Conservation (phyloP, 1,284 basidiomycete genomes). For the Lentinula novae-zelandiae region DNA sequence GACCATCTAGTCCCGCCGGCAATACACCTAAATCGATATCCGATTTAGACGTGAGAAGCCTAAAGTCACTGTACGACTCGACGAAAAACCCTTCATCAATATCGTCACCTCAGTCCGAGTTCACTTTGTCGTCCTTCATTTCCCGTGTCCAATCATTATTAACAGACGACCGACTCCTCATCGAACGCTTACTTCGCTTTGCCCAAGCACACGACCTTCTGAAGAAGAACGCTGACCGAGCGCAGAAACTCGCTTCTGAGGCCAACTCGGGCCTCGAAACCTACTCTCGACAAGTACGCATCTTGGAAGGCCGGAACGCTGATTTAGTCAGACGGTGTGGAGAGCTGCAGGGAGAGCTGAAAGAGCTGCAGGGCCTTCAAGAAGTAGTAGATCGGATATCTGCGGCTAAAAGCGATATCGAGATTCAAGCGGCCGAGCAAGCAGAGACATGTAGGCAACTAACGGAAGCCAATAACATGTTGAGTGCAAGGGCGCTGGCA, state of each 20-base stretch:
- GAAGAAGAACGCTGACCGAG: slow-evolving; percentile 86
- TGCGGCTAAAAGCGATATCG: slow-evolving; percentile 64
- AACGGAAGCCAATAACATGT: slow-evolving; percentile 69
- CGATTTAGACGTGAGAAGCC: slow-evolving; percentile 74
- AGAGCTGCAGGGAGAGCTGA: slow-evolving; percentile 52
- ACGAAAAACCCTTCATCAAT: slow-evolving; percentile 26
- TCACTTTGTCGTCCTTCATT: slow-evolving; percentile 71
- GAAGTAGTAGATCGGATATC: slow-evolving; percentile 55
- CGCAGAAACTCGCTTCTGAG: slow-evolving; percentile 84
- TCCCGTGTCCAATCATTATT: slow-evolving; percentile 76
- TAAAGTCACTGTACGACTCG: slow-evolving; percentile 67
- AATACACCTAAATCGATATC: slow-evolving; percentile 54
- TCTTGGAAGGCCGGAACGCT: slow-evolving; percentile 72
- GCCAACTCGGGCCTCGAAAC: slow-evolving; percentile 75
- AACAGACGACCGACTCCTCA: slow-evolving; percentile 75
- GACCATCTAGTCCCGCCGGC: slow-evolving; percentile 33
- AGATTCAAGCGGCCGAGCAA: slow-evolving; percentile 67
- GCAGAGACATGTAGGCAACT: slow-evolving; percentile 69
- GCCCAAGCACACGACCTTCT: slow-evolving; percentile 84
- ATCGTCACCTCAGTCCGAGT: slow-evolving; percentile 37
- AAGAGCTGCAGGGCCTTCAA: slow-evolving; percentile 45
- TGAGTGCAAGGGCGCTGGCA: slow-evolving; percentile 68
- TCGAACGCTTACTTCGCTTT: slow-evolving; percentile 79
- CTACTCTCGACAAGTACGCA: slow-evolving; percentile 82
- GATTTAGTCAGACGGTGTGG: slow-evolving; percentile 46